Evolutionary conservation across 1,139 yeast genomes (phyloP), one percentile per base, ranked within the genome.

Genomic region (Candida anutae): DNA sequence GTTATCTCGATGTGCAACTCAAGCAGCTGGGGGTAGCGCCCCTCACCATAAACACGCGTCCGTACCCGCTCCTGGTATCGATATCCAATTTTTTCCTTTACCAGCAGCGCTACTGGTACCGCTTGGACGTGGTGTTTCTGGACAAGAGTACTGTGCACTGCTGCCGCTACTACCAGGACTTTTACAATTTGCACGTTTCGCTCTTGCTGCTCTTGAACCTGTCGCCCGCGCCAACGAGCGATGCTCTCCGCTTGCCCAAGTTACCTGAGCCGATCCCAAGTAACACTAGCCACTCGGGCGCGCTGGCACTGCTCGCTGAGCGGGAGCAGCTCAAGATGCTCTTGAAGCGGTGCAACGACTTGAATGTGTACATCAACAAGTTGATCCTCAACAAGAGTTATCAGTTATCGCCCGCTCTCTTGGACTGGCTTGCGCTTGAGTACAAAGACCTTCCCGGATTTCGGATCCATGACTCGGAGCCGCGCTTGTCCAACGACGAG

Each of bases 241-340:
- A 34, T 8, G 27, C 37, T 4, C 35, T 54, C 21, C 46, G 40
- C 26, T 44, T 62, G 13, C 70, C 71, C 5, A 62, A 55, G 37
- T 44, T 64, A 23, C 72, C 70, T 1, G 66, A 61, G 34, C 71
- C 69, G 3, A 56, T 64, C 9, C 63, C 63, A 6, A 35, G 43
- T 28, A 28, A 38, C 23, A 36, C 37, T 10, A 30, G 23, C 10
- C 43, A 44, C 18, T 42, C 36, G 22, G 24, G 28, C 11, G 16
- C 27, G 16, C 17, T 19, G 10, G 35, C 26, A 11, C 31, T 29
- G 14, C 20, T 5, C 13, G 5, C n/a, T 10, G 35, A 32, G 17
- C 34, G 29, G 23, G 42, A 33, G 9, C 37, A 43, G 15, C 37
- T 50, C 25, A 36, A 39, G 19, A 16, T 43, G 16, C 40, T 47